Base-by-base conservation (phyloP, 2,329 filamentous ascomycete species). In the Beauveria varroae region DNA sequence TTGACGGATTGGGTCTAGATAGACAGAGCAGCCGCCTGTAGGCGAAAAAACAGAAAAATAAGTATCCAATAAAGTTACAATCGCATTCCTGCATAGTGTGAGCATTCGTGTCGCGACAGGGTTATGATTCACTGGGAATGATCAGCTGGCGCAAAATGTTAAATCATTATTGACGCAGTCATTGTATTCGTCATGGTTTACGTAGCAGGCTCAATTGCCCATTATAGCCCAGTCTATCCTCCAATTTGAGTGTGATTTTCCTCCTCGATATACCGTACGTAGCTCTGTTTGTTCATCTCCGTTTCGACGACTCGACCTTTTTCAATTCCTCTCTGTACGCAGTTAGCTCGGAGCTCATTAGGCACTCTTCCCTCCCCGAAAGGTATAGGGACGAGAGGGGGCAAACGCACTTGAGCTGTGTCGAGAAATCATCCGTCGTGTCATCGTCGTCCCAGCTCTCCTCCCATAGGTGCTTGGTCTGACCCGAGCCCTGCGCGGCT, bases 371-470 rank as follows among this genome's bases (percentile, higher is more conserved):
- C 34, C 5, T 37, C 10, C 12, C 4, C 14, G 10, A 37, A 37
- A 3, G 5, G 34, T 37, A 14, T 14, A 14, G 12, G 34, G 34
- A 12, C 12, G 12, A 37, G 14, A 37, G 5, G 34, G 34, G 34
- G 34, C 34, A 16, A n/a, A 43, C 88, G 67, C 76, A 96, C 93
- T 91, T 96, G 71, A 99, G 79, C 80, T 98, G 93, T 70, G 90
- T 85, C 14, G 92, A 95, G 75, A 99, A 99, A 71, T 99, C 95
- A 73, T 99, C 95, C 70, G 84, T 95, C 67, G 91, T 95, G 77
- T 98, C 95, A 74, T 98, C 93, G 71, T 99, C 95, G 72, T 99
- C 95, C 95, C 95, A 99, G 81, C 92, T 97, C 82, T 99, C 95
- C 77, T 99, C 95, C 95, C 95, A 99, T 60, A 99, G 81, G 78